Conservation (phyloP, 1,139 yeast species). For the Yamadazyma songkhlaensis region DNA sequence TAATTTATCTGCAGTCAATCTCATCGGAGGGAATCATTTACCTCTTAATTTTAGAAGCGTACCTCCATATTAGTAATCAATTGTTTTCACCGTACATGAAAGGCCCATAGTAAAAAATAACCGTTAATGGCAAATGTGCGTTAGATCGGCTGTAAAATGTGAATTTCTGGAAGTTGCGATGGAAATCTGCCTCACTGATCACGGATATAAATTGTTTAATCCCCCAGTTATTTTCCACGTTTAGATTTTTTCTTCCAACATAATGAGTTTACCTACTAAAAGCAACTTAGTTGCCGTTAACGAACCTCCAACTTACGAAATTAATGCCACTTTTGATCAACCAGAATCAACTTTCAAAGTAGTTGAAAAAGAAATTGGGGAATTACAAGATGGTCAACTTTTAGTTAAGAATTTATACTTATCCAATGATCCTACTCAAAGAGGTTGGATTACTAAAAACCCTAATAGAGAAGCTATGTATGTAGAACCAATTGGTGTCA, state of each 20-base stretch:
- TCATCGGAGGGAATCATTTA: too few relatives aligned
- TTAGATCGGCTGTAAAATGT: too few relatives aligned
- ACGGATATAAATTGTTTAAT: too few relatives aligned
- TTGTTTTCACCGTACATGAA: too few relatives aligned
- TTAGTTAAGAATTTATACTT: conserved; percentile 46
- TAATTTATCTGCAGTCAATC: too few relatives aligned
- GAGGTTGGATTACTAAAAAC: conserved; percentile 54
- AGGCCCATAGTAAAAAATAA: too few relatives aligned
- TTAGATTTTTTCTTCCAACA: background rate
- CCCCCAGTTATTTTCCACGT: too few relatives aligned
- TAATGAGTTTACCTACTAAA: conserved; percentile 7
- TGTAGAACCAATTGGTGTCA: conserved; percentile 43
- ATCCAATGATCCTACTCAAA: conserved; percentile 70
- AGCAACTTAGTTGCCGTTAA: conserved; percentile 13
- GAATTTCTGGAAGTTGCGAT: too few relatives aligned
- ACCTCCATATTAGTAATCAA: too few relatives aligned
- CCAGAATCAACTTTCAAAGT: conserved; percentile 23
- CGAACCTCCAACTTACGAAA: conserved; percentile 15
- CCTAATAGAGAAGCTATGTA: conserved; percentile 43
- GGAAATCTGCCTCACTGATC: too few relatives aligned
- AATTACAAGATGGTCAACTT: conserved; percentile 41
- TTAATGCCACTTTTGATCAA: conserved; percentile 16
- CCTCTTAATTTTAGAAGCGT: too few relatives aligned
- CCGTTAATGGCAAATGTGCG: too few relatives aligned
- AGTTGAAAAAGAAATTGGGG: conserved; percentile 9